A percentile compares a stretch with the other conserved stretches of the same genome.
Conservation (phyloP, 192 early-diverging fungal species). For the Rhizophagus clarus region DNA sequence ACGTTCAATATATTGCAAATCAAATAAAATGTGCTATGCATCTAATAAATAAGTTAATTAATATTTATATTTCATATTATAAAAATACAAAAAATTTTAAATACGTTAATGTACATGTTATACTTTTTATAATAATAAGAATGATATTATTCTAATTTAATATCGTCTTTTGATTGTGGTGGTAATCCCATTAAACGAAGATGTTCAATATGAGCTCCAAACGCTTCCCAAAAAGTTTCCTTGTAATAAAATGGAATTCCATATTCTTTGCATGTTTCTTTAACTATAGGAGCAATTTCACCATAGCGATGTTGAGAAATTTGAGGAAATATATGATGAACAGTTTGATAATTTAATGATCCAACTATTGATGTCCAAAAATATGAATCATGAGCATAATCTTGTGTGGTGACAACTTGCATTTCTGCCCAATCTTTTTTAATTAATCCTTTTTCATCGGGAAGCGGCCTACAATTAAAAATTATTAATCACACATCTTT, state of each 20-base stretch:
- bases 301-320: slow-evolving; percentile 57
- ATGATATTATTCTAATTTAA: neutral
- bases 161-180: slow-evolving; percentile 35
- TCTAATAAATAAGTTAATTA: neutral
- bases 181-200: slow-evolving; percentile 44
- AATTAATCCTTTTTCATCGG: slow-evolving; percentile 49
- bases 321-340: slow-evolving; percentile 55
- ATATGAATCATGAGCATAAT: slow-evolving; percentile 55
- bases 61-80: neutral
- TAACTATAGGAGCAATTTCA: slow-evolving; percentile 50
- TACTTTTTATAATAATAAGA: no score
- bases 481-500: neutral
- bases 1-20: no score
- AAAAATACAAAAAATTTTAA: neutral
- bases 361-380: slow-evolving; percentile 53
- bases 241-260: slow-evolving; percentile 49
- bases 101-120: neutral
- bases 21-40: no score
- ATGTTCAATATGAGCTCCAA: slow-evolving; percentile 48
- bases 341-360: slow-evolving; percentile 54
- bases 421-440: slow-evolving; percentile 59
- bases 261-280: slow-evolving; percentile 52
- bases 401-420: slow-evolving; percentile 54
- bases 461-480: slow-evolving; percentile 37
- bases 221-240: slow-evolving; percentile 54